Evolutionary conservation across 495 filamentous ascomycete species (phyloP), one percentile per base, ranked within the genome.

Genomic region (Penicillium roqueforti): DNA sequence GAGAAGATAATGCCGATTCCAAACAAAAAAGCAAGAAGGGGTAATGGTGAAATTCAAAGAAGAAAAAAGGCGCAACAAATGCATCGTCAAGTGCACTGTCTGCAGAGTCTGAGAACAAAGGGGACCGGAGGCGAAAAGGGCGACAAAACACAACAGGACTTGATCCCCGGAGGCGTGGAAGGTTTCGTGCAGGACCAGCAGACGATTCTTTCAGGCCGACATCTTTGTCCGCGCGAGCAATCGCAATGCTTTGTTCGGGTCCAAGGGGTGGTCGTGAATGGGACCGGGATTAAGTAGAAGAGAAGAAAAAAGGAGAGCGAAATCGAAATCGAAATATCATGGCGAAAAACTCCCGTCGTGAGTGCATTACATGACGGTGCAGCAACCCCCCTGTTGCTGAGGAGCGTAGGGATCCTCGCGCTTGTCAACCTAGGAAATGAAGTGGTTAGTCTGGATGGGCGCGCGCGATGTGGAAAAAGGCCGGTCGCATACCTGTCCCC

Each of bases 321-420:
- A 56, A n/a, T n/a, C n/a, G n/a, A n/a, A n/a, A n/a, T n/a, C n/a
- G n/a, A n/a, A 62, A 62, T 57, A 63, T 73, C 72, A 65, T 73
- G 60, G 69, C 69, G 66, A 67, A 55, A 53, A 60, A 4, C 31
- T 60, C 54, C 55, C 58, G 55, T 68, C 71, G 67, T 73, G 60
- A 68, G 56, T 43, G 58, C 69, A 66, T 80, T 87, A 96, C 91
- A 96, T 96, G 66, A 97, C 84, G 54, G 87, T 80, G 76, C 95
- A 98, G 83, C 93, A 98, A 59, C 88, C 86, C 67, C 81, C 87
- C 62, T 78, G 87, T 68, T 93, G 89, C 75, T 91, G 93, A 55
- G 92, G 92, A 54, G 92, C 91, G 68, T 98, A 97, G 37, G 93
- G 93, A 73, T 98, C 95, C 64, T 97, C 93, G 62, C 85, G 83